Evolutionary conservation across 495 filamentous ascomycete species (phyloP).

Genomic region (Daldinia decipiens): DNA sequence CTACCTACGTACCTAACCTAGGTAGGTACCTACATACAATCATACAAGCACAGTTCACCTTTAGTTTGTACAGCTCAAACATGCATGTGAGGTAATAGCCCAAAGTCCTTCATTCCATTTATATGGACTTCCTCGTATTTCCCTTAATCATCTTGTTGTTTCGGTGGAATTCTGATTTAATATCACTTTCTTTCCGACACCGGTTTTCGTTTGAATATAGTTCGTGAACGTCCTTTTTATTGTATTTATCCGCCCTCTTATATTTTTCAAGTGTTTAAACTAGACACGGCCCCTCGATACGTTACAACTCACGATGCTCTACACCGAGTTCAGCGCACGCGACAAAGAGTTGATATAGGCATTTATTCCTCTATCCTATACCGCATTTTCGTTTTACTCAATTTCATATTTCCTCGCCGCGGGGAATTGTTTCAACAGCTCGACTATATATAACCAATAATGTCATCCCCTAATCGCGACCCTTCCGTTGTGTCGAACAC

Average conservation of each 20-base stretch:
- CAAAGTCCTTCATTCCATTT: conserved; percentile 3
- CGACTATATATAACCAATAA: conserved; percentile 19
- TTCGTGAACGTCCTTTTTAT: background rate
- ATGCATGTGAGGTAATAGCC: background rate
- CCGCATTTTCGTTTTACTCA: background rate
- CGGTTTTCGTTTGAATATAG: background rate
- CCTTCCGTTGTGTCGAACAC: conserved; percentile 47
- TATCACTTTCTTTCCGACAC: background rate
- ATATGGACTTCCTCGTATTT: conserved; percentile 10
- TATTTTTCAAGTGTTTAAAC: conserved; percentile 22
- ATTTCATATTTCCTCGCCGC: background rate
- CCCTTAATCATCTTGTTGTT: background rate
- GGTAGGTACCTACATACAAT: too few relatives aligned
- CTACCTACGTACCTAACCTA: too few relatives aligned
- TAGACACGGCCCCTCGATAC: conserved; percentile 32
- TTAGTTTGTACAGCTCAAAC: background rate
- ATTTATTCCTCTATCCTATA: background rate
- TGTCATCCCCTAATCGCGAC: conserved; percentile 46
- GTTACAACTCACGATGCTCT: conserved; percentile 38
- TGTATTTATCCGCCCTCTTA: conserved; percentile 1
- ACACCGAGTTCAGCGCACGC: conserved; percentile 22
- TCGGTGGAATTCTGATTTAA: too few relatives aligned
- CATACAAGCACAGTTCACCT: background rate
- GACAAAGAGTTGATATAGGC: conserved; percentile 40
- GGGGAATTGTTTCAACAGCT: background rate